phyloP scores from a whole-genome alignment of 306 rosid genomes.

The Parietaria judaica region DNA sequence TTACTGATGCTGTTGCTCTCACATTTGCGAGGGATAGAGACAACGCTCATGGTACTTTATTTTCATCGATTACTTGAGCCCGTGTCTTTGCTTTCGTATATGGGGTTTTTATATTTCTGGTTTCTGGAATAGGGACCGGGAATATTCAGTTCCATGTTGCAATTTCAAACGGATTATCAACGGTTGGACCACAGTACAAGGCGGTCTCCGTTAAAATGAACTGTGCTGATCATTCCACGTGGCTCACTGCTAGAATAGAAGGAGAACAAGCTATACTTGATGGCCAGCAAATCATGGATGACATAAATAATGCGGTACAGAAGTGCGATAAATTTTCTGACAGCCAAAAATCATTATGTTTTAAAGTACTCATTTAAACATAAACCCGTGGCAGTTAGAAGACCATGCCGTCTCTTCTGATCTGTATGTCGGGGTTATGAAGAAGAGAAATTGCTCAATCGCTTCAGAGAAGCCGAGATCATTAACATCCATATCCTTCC shows the following conservation, averaged over 20 bases:
- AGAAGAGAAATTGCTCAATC: conserved; percentile 40
- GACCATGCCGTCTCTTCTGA: conserved; percentile 46
- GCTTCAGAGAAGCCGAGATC: conserved; percentile 47
- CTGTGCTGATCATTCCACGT: conserved; percentile 26
- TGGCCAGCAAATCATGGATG: conserved; percentile 45
- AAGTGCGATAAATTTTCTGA: neutral
- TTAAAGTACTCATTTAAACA: conserved; percentile 15
- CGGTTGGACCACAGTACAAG: conserved; percentile 51
- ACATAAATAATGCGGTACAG: conserved; percentile 44
- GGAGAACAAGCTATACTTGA: conserved; percentile 51
- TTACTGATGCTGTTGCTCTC: conserved; percentile 58
- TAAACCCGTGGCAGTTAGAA: conserved; percentile 43
- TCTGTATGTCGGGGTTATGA: conserved; percentile 61
- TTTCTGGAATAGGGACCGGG: conserved; percentile 28
- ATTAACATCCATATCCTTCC: conserved; percentile 42
- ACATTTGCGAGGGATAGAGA: conserved; percentile 56
- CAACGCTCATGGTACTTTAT: conserved; percentile 41
- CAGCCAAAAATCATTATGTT: conserved; percentile 1
- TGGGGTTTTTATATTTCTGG: no score
- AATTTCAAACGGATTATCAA: conserved; percentile 50
- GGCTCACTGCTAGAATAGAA: conserved; percentile 67
- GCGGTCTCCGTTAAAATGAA: conserved; percentile 45
- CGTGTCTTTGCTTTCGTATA: no score
- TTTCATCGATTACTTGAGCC: neutral
- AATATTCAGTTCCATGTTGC: conserved; percentile 50